Conservation (phyloP, 1,284 basidiomycete species). For the Sporisorium reilianum region DNA sequence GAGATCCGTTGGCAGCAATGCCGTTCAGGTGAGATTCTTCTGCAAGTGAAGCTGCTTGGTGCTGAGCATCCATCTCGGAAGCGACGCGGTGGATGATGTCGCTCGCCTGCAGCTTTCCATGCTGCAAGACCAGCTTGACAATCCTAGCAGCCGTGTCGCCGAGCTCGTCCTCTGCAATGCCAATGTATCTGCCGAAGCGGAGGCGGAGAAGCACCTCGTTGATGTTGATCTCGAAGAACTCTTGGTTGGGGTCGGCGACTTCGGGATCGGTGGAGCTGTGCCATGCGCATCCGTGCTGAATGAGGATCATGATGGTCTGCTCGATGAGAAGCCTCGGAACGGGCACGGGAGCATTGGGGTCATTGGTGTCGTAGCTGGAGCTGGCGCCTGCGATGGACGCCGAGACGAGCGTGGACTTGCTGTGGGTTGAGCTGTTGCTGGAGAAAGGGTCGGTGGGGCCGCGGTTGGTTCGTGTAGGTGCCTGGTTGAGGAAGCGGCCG, state of each 20-base stretch:
- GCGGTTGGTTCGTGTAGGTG: slow-evolving; percentile 38
- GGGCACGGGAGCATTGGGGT: slow-evolving; percentile 76
- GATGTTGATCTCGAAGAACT: slow-evolving; percentile 70
- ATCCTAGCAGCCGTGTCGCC: slow-evolving; percentile 73
- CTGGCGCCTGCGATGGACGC: slow-evolving; percentile 41
- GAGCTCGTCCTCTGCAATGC: slow-evolving; percentile 81
- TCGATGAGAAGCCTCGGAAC: slow-evolving; percentile 76
- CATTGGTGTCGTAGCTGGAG: slow-evolving; percentile 38
- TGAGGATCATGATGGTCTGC: slow-evolving; percentile 81
- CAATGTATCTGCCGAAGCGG: slow-evolving; percentile 74
- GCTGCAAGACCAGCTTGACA: slow-evolving; percentile 75
- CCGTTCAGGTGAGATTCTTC: slow-evolving; percentile 18
- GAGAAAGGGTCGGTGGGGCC: slow-evolving; percentile 41
- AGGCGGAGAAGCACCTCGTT: slow-evolving; percentile 67
- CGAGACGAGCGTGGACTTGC: slow-evolving; percentile 34
- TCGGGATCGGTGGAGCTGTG: slow-evolving; percentile 62
- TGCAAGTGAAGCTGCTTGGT: slow-evolving; percentile 3
- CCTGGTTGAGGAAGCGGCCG: slow-evolving; percentile 54
- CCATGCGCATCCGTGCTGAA: slow-evolving; percentile 82
- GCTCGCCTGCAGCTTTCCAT: slow-evolving; percentile 84
- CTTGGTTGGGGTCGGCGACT: slow-evolving; percentile 41
- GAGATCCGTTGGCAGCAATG: slow-evolving; percentile 21
- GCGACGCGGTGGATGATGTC: slow-evolving; percentile 76
- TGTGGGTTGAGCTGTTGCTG: slow-evolving; percentile 16
- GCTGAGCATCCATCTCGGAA: slow-evolving; percentile 25